Evolutionary conservation across 1,284 basidiomycete genomes (phyloP).

Genomic region (Leccinum discolor): DNA sequence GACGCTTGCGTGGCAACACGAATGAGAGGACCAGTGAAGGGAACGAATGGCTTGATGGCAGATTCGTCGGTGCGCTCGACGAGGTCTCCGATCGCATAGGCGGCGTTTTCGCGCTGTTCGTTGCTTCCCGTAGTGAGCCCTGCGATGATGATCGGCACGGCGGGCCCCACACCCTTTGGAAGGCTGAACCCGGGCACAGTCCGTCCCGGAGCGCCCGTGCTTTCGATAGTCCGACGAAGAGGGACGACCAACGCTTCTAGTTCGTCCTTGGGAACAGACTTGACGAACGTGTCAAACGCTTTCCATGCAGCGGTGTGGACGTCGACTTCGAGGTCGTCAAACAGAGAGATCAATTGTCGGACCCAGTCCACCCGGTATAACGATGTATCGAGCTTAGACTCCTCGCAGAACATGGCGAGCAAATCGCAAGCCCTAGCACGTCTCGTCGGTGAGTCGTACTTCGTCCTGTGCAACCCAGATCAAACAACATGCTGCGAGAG

Average conservation of each 20-base stretch:
- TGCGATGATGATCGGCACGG: constrained; percentile 15
- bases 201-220: constrained; percentile 76
- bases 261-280: constrained; percentile 91
- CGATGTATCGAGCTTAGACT: constrained; percentile 76
- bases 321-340: constrained; percentile 77
- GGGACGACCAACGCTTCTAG: constrained; percentile 89
- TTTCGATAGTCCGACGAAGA: constrained; percentile 87
- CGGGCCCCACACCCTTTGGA: background rate
- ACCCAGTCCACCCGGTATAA: constrained; percentile 95
- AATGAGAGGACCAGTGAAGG: background rate
- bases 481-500: background rate
- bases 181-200: background rate
- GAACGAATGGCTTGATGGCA: background rate
- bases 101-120: constrained; percentile 21
- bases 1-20: background rate
- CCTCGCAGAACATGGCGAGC: constrained; percentile 83
- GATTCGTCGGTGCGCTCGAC: background rate
- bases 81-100: background rate
- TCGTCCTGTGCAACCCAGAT: constrained; percentile 63
- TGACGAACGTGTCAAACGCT: constrained; percentile 88
- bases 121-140: background rate
- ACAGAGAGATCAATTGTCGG: constrained; percentile 84
- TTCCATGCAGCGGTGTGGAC: constrained; percentile 87
- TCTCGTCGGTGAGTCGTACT: constrained; percentile 68
- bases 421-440: constrained; percentile 80